These are phyloP conservation scores for Verticillium albo-atrum DNA, from an alignment of 2,329 filamentous ascomycete genomes.

Conservation along the genomic window DNA sequence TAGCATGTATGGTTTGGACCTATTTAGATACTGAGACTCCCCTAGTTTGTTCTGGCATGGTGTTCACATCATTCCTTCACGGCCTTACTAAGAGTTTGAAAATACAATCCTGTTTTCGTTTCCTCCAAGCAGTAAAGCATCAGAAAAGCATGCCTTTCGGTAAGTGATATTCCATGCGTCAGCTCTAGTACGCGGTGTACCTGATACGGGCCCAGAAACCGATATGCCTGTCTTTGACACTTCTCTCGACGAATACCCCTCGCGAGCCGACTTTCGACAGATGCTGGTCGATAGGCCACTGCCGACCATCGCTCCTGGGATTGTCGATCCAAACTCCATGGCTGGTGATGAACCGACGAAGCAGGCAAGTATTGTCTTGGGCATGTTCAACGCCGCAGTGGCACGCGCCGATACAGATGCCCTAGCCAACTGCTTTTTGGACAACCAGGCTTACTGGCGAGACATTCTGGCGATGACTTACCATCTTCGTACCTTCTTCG, in stretches of 20 bases:
- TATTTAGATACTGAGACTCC: too few relatives aligned
- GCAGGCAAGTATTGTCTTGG: neutral
- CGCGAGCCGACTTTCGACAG: conserved; percentile 4
- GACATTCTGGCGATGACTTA: conserved; percentile 30
- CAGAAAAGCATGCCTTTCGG: too few relatives aligned
- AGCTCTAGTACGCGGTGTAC: too few relatives aligned
- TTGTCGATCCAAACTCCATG: conserved; percentile 4
- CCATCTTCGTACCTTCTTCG: conserved; percentile 28
- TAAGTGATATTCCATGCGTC: too few relatives aligned
- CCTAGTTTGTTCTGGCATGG: too few relatives aligned
- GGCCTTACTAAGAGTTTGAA: too few relatives aligned
- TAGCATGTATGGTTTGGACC: too few relatives aligned
- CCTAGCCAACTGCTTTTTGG: conserved; percentile 22
- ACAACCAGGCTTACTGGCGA: conserved; percentile 28
- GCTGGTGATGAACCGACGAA: conserved; percentile 6
- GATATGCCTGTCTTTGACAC: too few relatives aligned
- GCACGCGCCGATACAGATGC: conserved; percentile 11
- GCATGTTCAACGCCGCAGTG: conserved; percentile 13
- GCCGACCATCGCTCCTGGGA: conserved; percentile 12
- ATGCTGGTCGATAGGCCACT: conserved; percentile 20
- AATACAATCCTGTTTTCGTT: too few relatives aligned
- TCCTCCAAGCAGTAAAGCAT: too few relatives aligned
- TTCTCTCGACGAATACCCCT: conserved; percentile 7
- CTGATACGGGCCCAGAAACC: too few relatives aligned
- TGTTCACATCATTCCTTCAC: too few relatives aligned